phyloP scores from a whole-genome alignment of 1,284 basidiomycete genomes.

The Rhodotorula sp. region DNA sequence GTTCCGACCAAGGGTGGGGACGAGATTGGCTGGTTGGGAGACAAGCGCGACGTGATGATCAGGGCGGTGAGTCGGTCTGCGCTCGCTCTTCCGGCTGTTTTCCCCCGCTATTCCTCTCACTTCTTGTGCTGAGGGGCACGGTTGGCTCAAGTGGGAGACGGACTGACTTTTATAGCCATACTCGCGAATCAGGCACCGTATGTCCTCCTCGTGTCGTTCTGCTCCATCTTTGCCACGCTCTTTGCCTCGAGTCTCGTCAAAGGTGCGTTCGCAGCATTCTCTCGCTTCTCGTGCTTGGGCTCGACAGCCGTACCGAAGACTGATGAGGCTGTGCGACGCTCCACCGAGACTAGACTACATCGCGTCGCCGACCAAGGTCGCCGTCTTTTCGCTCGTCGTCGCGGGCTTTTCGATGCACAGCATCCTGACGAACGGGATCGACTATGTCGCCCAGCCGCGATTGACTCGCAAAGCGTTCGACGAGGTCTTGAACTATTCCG shows the following conservation, averaged over 20 bases:
- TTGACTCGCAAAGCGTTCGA: conserved; percentile 68
- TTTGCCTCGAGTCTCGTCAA: conserved; percentile 71
- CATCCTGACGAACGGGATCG: conserved; percentile 73
- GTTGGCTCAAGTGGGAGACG: too few relatives aligned
- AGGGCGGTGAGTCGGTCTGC: neutral
- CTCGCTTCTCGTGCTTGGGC: neutral
- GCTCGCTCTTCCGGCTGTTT: too few relatives aligned
- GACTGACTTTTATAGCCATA: neutral
- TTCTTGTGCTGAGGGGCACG: too few relatives aligned
- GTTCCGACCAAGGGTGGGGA: conserved; percentile 56
- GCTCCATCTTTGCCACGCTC: conserved; percentile 69
- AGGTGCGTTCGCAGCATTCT: conserved; percentile 55
- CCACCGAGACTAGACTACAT: conserved; percentile 21
- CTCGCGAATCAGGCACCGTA: conserved; percentile 68
- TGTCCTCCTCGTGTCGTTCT: conserved; percentile 71
- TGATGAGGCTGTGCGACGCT: neutral
- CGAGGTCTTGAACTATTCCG: conserved; percentile 79
- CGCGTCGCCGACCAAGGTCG: conserved; percentile 46
- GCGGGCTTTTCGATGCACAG: conserved; percentile 60
- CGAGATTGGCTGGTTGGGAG: conserved; percentile 65
- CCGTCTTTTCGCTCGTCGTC: conserved; percentile 67
- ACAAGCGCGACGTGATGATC: neutral
- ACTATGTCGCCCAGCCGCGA: conserved; percentile 92
- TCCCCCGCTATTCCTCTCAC: neutral
- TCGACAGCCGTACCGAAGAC: conserved; percentile 15